Base-by-base conservation (phyloP, 495 filamentous ascomycete species). In the Podospora sp. region DNA sequence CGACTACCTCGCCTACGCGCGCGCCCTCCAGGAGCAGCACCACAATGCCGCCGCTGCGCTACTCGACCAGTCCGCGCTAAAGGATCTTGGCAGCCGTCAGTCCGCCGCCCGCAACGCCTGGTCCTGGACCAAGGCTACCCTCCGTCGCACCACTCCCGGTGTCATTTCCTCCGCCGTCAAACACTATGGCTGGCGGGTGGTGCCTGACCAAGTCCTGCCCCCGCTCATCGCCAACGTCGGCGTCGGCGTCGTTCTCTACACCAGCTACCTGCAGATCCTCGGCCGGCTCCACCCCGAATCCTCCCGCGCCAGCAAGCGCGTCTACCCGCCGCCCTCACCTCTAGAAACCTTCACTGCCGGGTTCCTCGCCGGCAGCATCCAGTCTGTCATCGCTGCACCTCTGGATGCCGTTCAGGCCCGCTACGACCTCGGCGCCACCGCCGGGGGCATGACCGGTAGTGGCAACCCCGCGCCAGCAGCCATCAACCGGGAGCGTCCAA, bases 391-490 rank as follows among this genome's bases (percentile, higher is more conserved):
- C 24, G 93, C 93, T 0, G 92, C 93, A 0, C 93, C 93, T 1
- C 81, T 97, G n/a, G 93, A 97, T 74, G 93, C 93, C 4, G 83
- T 97, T 7, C 90, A 93, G 73, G 88, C 92, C 25, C 86, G 93
- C 52, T 91, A 93, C 68, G 87, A 89, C 58, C 88, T 74, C 8
- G 57, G 63, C 22, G 60, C 50, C 29, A 60, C 57, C 40, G 70
- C 66, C 0, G 74, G 62, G 7, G 72, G 70, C 33, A 69, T 69
- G 70, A 72, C 68, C 1, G 71, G 68, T 21, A 77, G 69, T 33
- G 68, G 73, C 14, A 75, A 68, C 29, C 59, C 72, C 1, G 69
- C 62, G 16, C 90, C 87, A 7, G 86, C 85, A 2, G 65, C 56
- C 0, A 27, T 56, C 0, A 22, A 27, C 18, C 46, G 58, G 68